Conservation (phyloP, 2,329 filamentous ascomycete genomes). For the Microdochium nivale region DNA sequence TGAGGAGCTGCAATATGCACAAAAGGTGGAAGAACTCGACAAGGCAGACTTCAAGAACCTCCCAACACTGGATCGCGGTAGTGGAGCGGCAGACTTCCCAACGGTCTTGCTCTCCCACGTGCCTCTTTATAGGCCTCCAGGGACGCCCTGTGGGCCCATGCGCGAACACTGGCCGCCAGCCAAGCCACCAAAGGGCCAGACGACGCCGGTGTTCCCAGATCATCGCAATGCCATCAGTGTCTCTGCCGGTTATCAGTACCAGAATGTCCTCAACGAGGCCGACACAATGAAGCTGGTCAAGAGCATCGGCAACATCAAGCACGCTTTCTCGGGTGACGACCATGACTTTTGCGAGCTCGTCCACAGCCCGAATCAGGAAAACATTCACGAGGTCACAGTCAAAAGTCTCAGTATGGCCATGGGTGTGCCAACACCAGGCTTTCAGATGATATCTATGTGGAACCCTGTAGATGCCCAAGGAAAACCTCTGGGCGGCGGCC, state of each 20-base stretch:
- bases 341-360: conserved; percentile 94
- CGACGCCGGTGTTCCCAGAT: conserved; percentile 46
- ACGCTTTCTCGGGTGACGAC: conserved; percentile 92
- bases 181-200: conserved; percentile 50
- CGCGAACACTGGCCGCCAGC: conserved; percentile 77
- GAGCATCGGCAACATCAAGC: conserved; percentile 70
- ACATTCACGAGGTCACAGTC: conserved; percentile 78
- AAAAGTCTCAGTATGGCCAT: conserved; percentile 95
- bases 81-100: conserved; percentile 57
- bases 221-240: conserved; percentile 73
- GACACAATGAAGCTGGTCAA: conserved; percentile 70
- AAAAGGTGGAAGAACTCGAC: conserved; percentile 50
- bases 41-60: conserved; percentile 32
- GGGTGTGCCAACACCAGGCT: conserved; percentile 82
- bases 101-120: conserved; percentile 88
- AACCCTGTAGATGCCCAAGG: conserved; percentile 69
- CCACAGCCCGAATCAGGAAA: conserved; percentile 61
- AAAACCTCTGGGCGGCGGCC: conserved; percentile 26
- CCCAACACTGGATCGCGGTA: conserved; percentile 30
- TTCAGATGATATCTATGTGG: conserved; percentile 82
- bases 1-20: conserved; percentile 45
- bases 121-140: conserved; percentile 72
- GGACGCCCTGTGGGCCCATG: conserved; percentile 78
- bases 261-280: conserved; percentile 76
- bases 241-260: conserved; percentile 82